Base-by-base conservation (phyloP, 2,329 filamentous ascomycete species). In the Aspergillus sclerotialis region DNA sequence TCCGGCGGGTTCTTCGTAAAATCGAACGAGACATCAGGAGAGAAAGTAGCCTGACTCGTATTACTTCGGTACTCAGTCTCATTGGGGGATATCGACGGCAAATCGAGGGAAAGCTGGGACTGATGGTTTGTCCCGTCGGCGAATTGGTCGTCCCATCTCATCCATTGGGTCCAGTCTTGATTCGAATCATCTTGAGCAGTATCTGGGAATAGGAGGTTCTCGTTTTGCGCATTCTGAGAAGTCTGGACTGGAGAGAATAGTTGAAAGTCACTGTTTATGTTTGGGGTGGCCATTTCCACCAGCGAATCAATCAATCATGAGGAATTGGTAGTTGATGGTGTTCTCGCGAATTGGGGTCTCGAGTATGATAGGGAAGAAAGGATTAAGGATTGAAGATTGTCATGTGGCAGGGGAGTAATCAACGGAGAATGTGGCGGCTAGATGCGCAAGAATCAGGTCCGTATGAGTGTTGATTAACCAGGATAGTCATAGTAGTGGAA, bases 121-220 rank as follows among this genome's bases (percentile, higher is more conserved):
- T 51, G 41, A 32, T 53, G 53, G n/a, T 53, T 50, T 23, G 46
- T 36, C n/a, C 38, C 26, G 15, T 60, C 54, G 2, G 49, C 36
- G 26, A 55, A 53, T 16, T 59, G 47, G 11, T 63, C 63, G 42
- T 66, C 63, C 63, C 63, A 66, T 48, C 57, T 51, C 63, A 66
- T 66, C 63, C 63, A 66, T 42, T 66, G 60, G 9, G 59, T 61
- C 63, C 63, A 66, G 34, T 66, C 63, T 38, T 61, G 56, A n/a
- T 44, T 53, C 7, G 47, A 32, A 16, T 55, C 52, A 17, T 61
- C 56, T 26, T 40, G 36, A 12, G 43, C 32, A 15, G 49, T 37
- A 9, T 50, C 43, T 3, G 49, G 33, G 16, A 48, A 42, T 5
- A 40, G 42, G 33, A 42, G 40, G 12, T 36, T 40, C 5, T 45